phyloP scores from a whole-genome alignment of 345 rosid genomes.

The Litchi chinensis region DNA sequence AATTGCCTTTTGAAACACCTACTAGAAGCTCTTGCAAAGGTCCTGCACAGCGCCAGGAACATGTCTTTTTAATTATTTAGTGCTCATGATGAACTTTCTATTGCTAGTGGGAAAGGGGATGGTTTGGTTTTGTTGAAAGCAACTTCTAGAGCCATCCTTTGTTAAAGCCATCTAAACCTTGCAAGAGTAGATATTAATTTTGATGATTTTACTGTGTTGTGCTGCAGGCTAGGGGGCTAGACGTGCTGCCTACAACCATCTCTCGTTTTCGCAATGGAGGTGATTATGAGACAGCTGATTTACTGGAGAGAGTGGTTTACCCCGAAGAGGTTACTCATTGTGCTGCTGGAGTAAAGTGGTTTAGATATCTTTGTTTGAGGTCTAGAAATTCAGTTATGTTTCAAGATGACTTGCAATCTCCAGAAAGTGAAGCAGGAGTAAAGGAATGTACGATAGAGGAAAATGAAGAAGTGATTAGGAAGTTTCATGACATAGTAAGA shows the following conservation, averaged over 20 bases:
- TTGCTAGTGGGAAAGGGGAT: neutral
- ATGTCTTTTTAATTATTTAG: slow-evolving; percentile 1
- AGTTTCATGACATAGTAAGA: slow-evolving; percentile 69
- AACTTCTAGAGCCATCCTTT: neutral
- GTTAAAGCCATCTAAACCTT: neutral
- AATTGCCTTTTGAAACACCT: too few species aligned
- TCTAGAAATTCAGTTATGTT: slow-evolving; percentile 31
- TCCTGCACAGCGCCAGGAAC: too few species aligned
- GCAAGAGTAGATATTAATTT: neutral
- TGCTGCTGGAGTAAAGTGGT: slow-evolving; percentile 96
- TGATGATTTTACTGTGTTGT: slow-evolving; percentile 7
- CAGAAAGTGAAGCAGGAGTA: slow-evolving; percentile 29
- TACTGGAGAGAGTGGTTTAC: slow-evolving; percentile 72
- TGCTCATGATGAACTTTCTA: neutral
- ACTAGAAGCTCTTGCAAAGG: neutral
- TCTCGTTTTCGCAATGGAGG: slow-evolving; percentile 84
- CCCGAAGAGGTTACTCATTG: slow-evolving; percentile 94
- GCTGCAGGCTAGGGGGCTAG: slow-evolving; percentile 89
- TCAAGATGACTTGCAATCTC: slow-evolving; percentile 19
- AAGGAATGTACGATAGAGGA: slow-evolving; percentile 29
- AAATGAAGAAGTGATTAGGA: slow-evolving; percentile 52
- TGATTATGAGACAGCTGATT: slow-evolving; percentile 69
- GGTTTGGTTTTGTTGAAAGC: neutral
- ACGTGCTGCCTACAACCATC: slow-evolving; percentile 86
- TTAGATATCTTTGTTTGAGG: slow-evolving; percentile 68